Evolutionary conservation across 225 moss, liverwort and hornwort genomes (phyloP), one percentile per base, ranked within the genome.

Genomic region (Pleurozium schreberi): DNA sequence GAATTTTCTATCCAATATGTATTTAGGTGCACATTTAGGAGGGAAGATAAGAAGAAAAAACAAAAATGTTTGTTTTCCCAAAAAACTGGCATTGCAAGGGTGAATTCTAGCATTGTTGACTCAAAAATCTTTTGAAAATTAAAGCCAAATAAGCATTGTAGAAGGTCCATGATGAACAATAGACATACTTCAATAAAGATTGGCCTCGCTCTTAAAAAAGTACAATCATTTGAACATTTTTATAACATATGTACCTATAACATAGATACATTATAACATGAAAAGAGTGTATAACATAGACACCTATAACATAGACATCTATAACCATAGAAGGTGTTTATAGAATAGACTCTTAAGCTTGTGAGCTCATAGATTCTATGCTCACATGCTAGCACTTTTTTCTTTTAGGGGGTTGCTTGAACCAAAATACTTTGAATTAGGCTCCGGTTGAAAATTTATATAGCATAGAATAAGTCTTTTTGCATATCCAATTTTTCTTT

Each of bases 161-260:
- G 2, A 43, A 71, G 5, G 27, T 14, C 14, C 1, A 6, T 13
- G n/a, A 12, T 68, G 68, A 68, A 43, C n/a, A n/a, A n/a, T n/a
- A n/a, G 0, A 42, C 6, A 49, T 31, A 19, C 4, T 1, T 75
- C 7, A 31, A 74, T 31, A 31, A 47, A 47, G 2, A 74, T 74
- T 30, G 47, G 2, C 18, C 18, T 47, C 0, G 0, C 7, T 14
- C 3, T 9, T 26, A 2, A 27, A 2, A 43, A 73, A 17, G n/a
- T n/a, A n/a, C n/a, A n/a, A n/a, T n/a, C n/a, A n/a, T n/a, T n/a
- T n/a, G n/a, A n/a, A n/a, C n/a, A n/a, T n/a, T n/a, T n/a, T n/a
- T n/a, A n/a, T n/a, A n/a, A n/a, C n/a, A n/a, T n/a, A n/a, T n/a
- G n/a, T n/a, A n/a, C n/a, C n/a, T n/a, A n/a, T n/a, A n/a, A n/a